phyloP scores from a whole-genome alignment of 306 rosid species.

The Rosa multiflora region DNA sequence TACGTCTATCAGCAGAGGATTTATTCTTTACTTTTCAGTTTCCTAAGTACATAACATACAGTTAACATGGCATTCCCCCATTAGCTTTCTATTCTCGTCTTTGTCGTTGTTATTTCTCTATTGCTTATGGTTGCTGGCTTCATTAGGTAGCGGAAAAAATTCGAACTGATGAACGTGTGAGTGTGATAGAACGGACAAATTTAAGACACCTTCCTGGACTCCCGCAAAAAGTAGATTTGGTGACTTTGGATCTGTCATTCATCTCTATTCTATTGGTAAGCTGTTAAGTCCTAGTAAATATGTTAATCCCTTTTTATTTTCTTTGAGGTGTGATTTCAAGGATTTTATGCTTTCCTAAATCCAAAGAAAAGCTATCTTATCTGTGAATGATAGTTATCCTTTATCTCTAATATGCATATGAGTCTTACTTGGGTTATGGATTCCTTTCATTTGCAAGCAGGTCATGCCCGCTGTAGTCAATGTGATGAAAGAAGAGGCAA shows the following conservation, averaged over 20 bases:
- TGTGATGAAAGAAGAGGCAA: conserved; percentile 80
- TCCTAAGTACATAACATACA: background rate
- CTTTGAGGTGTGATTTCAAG: background rate
- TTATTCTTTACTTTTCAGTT: background rate
- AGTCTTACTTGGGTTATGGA: background rate
- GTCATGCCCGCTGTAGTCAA: conserved; percentile 94
- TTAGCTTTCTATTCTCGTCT: background rate
- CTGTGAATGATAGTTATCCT: background rate
- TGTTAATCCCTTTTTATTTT: conserved; percentile 1
- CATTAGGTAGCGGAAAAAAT: conserved; percentile 84
- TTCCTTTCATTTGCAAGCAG: conserved; percentile 32
- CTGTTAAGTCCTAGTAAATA: conserved; percentile 19
- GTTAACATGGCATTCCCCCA: background rate
- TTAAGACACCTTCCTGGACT: conserved; percentile 80
- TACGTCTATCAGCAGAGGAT: background rate
- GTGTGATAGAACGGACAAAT: conserved; percentile 84
- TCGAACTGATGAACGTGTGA: conserved; percentile 72
- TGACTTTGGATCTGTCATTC: conserved; percentile 92
- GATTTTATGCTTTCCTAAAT: background rate
- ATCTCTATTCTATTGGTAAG: conserved; percentile 92
- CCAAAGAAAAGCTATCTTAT: background rate
- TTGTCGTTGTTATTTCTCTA: background rate
- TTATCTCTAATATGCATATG: background rate
- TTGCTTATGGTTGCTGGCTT: conserved; percentile 23
- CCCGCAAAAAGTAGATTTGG: conserved; percentile 87